These are phyloP conservation scores for Hansenula anomala DNA, from an alignment of 1,139 yeast species.

Conservation along the genomic window DNA sequence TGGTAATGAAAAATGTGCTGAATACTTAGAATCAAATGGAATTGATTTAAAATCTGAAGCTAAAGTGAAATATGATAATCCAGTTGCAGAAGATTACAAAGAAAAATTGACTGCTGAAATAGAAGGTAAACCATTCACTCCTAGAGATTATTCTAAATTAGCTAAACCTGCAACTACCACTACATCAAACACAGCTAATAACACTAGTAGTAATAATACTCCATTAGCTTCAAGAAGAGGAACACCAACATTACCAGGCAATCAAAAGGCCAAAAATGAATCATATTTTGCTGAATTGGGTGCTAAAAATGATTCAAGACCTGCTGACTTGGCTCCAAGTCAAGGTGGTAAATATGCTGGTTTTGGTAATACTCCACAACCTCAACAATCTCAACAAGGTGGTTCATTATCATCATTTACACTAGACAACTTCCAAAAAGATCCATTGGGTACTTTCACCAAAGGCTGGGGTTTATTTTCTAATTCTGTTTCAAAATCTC, in stretches of 20 bases:
- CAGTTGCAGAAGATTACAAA: conserved; percentile 92
- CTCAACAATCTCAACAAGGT: conserved; percentile 15
- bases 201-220: conserved; percentile 22
- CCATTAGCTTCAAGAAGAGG: conserved; percentile 40
- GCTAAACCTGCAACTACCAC: conserved; percentile 5
- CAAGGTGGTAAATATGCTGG: conserved; percentile 94
- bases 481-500: conserved; percentile 74
- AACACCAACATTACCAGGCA: conserved; percentile 29
- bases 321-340: conserved; percentile 81
- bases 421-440: conserved; percentile 72
- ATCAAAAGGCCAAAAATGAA: conserved; percentile 64
- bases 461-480: conserved; percentile 96
- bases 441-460: conserved; percentile 83
- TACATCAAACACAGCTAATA: conserved; percentile 1
- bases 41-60: conserved; percentile 61
- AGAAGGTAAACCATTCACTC: conserved; percentile 68
- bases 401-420: conserved; percentile 54
- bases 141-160: conserved; percentile 55
- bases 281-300: conserved; percentile 80
- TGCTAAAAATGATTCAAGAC: conserved; percentile 62
- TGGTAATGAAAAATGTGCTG: conserved; percentile 76
- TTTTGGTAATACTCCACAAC: conserved; percentile 72
- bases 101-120: conserved; percentile 70
- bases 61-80: conserved; percentile 75
- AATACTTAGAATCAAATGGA: conserved; percentile 71